A percentile compares a stretch with the other conserved stretches of the same genome.
These are phyloP conservation scores for Podospora pseudoanserina DNA, from an alignment of 495 filamentous ascomycete species.

Conservation along the genomic window DNA sequence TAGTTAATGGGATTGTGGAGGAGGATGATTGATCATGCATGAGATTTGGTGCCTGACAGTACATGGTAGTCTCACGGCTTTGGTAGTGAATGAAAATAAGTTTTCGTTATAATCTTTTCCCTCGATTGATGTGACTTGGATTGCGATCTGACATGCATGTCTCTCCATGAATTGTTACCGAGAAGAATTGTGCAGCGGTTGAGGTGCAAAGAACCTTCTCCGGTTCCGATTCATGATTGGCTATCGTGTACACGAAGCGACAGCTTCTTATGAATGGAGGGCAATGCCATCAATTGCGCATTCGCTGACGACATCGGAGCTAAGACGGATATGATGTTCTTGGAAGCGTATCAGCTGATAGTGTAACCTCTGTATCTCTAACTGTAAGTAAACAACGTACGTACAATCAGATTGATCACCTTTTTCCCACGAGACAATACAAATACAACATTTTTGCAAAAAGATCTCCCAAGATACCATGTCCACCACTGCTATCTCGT, in stretches of 20 bases:
- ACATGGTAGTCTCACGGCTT: not conserved
- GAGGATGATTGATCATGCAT: not conserved
- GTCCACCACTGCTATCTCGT: conserved; percentile 3
- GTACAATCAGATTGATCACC: not conserved
- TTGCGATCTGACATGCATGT: not conserved
- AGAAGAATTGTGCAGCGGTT: no score
- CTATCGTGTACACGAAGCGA: not conserved
- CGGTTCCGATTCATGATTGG: not conserved
- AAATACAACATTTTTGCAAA: not conserved
- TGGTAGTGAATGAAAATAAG: not conserved
- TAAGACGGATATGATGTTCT: conserved; percentile 6
- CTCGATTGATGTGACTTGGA: not conserved
- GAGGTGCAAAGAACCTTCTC: no score
- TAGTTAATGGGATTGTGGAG: not conserved
- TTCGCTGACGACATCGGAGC: conserved; percentile 3
- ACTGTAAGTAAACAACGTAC: not conserved
- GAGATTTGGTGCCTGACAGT: not conserved
- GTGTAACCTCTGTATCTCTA: not conserved
- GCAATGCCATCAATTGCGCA: not conserved
- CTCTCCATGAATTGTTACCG: no score
- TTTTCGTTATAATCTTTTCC: not conserved
- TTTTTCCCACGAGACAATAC: not conserved
- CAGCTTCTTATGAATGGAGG: not conserved
- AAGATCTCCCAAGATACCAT: not conserved
- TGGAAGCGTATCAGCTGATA: not conserved